phyloP scores from a whole-genome alignment of 2,329 filamentous ascomycete genomes.

The Fusarium sp. region DNA sequence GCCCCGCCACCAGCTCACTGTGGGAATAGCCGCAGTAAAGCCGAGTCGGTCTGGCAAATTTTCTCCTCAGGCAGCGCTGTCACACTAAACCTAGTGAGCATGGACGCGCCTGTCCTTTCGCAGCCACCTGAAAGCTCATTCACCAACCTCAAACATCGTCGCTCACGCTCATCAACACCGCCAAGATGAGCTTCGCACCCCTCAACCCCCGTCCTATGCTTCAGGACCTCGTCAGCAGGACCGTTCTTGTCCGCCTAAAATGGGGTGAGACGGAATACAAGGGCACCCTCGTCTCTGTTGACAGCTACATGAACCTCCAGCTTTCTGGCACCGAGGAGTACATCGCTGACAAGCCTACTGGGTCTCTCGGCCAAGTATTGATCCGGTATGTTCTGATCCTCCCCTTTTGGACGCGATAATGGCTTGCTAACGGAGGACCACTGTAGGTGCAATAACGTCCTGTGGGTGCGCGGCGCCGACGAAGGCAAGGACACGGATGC shows the following conservation, averaged over 20 bases:
- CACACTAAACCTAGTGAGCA: slow-evolving; percentile 31
- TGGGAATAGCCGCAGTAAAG: slow-evolving; percentile 29
- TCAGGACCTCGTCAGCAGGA: slow-evolving; percentile 90
- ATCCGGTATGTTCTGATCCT: slow-evolving; percentile 73
- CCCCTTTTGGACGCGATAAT: neutral
- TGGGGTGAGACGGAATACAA: slow-evolving; percentile 99
- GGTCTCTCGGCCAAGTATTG: slow-evolving; percentile 87
- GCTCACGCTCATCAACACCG: slow-evolving; percentile 28
- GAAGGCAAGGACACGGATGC: slow-evolving; percentile 63
- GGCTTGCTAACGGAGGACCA: slow-evolving; percentile 5
- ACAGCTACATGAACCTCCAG: slow-evolving; percentile 99
- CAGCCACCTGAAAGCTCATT: slow-evolving; percentile 38
- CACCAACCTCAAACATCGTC: slow-evolving; percentile 34
- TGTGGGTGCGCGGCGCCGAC: slow-evolving; percentile 81
- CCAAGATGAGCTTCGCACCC: slow-evolving; percentile 76
- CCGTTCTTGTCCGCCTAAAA: slow-evolving; percentile 92
- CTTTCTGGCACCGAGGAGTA: slow-evolving; percentile 92
- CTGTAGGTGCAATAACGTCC: slow-evolving; percentile 91
- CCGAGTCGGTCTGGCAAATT: slow-evolving; percentile 25
- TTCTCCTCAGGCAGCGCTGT: slow-evolving; percentile 35
- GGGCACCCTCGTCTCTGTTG: slow-evolving; percentile 89
- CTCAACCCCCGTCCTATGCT: slow-evolving; percentile 98
- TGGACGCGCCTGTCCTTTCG: slow-evolving; percentile 37
- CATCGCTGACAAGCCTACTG: slow-evolving; percentile 87
- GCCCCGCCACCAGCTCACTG: neutral